Percentiles rank a stretch among this genome's conserved stretches.
These are phyloP conservation scores for Corinectria fuckeliana DNA, from an alignment of 2,329 filamentous ascomycete genomes.

Conservation along the genomic window DNA sequence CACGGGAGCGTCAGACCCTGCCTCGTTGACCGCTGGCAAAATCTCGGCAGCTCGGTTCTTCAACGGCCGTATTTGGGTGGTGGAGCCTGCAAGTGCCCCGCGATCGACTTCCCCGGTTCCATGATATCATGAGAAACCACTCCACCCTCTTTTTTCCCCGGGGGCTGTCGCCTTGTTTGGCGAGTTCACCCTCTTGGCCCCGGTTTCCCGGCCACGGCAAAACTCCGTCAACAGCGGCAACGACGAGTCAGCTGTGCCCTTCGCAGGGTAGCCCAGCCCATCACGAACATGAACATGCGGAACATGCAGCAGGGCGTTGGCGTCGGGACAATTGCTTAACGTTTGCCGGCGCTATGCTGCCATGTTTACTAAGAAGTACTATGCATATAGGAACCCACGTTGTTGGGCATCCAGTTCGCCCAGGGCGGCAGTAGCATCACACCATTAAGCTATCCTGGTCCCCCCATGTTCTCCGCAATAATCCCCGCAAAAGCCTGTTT, in stretches of 20 bases:
- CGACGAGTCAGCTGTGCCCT: slow-evolving; percentile 12
- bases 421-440: slow-evolving; percentile 7
- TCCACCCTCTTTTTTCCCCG: slow-evolving; percentile 9
- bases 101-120: slow-evolving; percentile 20
- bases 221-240: slow-evolving; percentile 11
- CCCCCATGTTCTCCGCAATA: slow-evolving; percentile 19
- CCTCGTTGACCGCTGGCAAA: slow-evolving; percentile 17
- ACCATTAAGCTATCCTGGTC: slow-evolving; percentile 15
- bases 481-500: slow-evolving; percentile 9
- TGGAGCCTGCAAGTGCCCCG: slow-evolving; percentile 17
- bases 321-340: slow-evolving; percentile 9
- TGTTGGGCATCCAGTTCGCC: neutral
- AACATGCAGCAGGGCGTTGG: neutral
- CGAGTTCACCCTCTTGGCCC: neutral
- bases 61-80: slow-evolving; percentile 30
- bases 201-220: no score
- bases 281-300: no score
- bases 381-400: no score
- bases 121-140: slow-evolving; percentile 26
- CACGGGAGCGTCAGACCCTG: slow-evolving; percentile 13
- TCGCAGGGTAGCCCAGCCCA: no score
- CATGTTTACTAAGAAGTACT: neutral
- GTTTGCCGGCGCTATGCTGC: neutral
- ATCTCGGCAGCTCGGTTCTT: slow-evolving; percentile 30
- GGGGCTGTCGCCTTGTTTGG: slow-evolving; percentile 1